Conservation (phyloP, 371 early-diverging fungal genomes). For the Parasitella parasitica region DNA sequence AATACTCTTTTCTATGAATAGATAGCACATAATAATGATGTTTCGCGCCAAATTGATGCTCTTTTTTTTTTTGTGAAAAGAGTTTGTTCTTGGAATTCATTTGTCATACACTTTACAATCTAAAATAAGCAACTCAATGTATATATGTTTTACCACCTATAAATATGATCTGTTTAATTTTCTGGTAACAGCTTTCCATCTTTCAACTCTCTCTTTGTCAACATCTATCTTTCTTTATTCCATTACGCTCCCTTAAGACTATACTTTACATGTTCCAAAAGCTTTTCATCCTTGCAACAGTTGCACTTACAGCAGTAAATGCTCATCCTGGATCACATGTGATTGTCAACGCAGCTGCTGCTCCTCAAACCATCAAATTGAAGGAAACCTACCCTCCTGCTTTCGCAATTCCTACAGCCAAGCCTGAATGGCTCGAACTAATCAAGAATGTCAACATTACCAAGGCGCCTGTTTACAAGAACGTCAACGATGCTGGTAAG, state of each 20-base stretch:
- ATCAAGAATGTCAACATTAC: constrained; percentile 37
- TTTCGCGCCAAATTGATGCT: background rate
- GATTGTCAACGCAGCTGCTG: constrained; percentile 3
- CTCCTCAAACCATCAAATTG: constrained; percentile 30
- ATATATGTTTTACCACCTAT: background rate
- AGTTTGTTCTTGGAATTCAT: constrained; percentile 25
- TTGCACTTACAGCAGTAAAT: constrained; percentile 21
- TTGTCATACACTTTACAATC: constrained; percentile 13
- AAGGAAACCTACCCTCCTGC: constrained; percentile 38
- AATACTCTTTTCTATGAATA: too few species aligned
- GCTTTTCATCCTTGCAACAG: constrained; percentile 21
- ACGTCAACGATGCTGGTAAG: constrained; percentile 8
- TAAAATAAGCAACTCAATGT: background rate
- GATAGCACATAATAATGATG: background rate
- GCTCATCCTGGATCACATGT: constrained; percentile 24
- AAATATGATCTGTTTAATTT: background rate
- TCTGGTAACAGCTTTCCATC: background rate
- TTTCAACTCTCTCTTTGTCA: background rate
- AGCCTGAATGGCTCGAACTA: constrained; percentile 51
- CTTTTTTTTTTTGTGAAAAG: background rate
- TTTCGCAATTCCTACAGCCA: constrained; percentile 39
- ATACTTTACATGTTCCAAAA: constrained; percentile 15
- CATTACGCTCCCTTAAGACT: constrained; percentile 1
- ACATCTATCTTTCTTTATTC: background rate
- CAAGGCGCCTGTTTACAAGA: constrained; percentile 41